Evolutionary conservation across 805 yeast species (phyloP).

Genomic region (Ogataea salicorniae): DNA sequence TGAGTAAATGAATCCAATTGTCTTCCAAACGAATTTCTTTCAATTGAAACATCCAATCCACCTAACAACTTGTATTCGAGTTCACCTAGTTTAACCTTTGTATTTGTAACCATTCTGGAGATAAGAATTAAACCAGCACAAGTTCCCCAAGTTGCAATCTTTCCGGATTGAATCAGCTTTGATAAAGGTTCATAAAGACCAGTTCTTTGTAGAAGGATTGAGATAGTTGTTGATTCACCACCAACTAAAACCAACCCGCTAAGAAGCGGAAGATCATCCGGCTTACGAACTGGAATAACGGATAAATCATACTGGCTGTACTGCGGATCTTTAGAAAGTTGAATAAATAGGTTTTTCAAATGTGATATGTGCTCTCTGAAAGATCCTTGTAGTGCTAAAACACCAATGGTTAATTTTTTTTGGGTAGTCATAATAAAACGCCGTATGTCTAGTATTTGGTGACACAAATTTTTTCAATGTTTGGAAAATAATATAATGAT

Average conservation of each 20-base stretch:
- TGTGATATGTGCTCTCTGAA: slow-evolving; percentile 61
- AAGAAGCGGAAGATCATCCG: slow-evolving; percentile 43
- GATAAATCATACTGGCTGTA: slow-evolving; percentile 29
- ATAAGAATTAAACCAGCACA: slow-evolving; percentile 78
- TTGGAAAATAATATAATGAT: too few species aligned
- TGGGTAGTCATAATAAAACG: not conserved
- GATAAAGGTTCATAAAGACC: slow-evolving; percentile 51
- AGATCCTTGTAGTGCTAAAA: slow-evolving; percentile 76
- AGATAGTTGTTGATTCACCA: slow-evolving; percentile 67
- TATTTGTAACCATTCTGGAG: slow-evolving; percentile 48
- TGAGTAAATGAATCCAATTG: slow-evolving; percentile 62
- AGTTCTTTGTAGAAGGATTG: slow-evolving; percentile 63
- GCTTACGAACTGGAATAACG: slow-evolving; percentile 47
- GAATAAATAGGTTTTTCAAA: slow-evolving; percentile 33
- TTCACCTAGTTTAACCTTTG: slow-evolving; percentile 40
- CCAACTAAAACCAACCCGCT: slow-evolving; percentile 64
- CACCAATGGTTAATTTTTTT: slow-evolving; percentile 44
- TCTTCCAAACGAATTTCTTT: slow-evolving; percentile 74
- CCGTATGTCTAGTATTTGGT: too few species aligned
- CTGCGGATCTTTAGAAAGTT: slow-evolving; percentile 24
- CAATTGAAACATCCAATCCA: slow-evolving; percentile 58
- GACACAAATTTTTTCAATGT: too few species aligned
- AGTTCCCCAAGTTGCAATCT: slow-evolving; percentile 72
- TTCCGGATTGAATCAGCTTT: slow-evolving; percentile 42
- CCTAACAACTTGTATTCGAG: slow-evolving; percentile 46